Conservation (phyloP, 163 green algal species). For the Volvox carteri region DNA sequence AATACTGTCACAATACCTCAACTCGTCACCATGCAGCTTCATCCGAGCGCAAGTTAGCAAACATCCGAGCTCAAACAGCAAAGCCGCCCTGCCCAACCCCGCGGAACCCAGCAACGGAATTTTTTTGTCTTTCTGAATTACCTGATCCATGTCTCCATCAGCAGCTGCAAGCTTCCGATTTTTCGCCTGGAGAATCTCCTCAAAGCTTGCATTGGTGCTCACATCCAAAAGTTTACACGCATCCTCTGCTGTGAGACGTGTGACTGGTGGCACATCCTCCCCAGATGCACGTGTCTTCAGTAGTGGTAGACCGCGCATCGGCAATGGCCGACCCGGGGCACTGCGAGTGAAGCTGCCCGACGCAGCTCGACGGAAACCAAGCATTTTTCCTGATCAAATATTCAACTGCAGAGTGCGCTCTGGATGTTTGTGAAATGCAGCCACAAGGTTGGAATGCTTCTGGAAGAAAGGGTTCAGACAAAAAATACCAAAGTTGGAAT, state of each 20-base stretch:
- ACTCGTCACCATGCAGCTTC: too few species aligned
- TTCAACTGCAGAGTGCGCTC: not conserved
- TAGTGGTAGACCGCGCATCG: not conserved
- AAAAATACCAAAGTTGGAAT: too few species aligned
- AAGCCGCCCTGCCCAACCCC: too few species aligned
- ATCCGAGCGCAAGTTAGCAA: too few species aligned
- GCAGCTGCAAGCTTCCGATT: conserved; percentile 65
- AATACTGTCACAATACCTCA: too few species aligned
- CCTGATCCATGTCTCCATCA: conserved; percentile 64
- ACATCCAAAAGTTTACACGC: conserved; percentile 60
- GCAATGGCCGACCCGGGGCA: not conserved
- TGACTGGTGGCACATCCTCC: conserved; percentile 24
- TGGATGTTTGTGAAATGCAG: not conserved
- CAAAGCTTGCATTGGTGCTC: conserved; percentile 62
- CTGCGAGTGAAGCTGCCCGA: not conserved
- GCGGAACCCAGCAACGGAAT: too few species aligned
- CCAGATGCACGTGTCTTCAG: not conserved
- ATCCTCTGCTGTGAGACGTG: conserved; percentile 58
- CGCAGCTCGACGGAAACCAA: not conserved
- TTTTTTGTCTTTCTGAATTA: not conserved
- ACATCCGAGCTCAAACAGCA: too few species aligned
- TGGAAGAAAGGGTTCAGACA: too few species aligned
- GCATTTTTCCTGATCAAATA: not conserved
- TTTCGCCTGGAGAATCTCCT: conserved; percentile 74
- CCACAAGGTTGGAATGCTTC: not conserved